phyloP scores from a whole-genome alignment of 2,329 filamentous ascomycete genomes.

The Alternaria sp. region DNA sequence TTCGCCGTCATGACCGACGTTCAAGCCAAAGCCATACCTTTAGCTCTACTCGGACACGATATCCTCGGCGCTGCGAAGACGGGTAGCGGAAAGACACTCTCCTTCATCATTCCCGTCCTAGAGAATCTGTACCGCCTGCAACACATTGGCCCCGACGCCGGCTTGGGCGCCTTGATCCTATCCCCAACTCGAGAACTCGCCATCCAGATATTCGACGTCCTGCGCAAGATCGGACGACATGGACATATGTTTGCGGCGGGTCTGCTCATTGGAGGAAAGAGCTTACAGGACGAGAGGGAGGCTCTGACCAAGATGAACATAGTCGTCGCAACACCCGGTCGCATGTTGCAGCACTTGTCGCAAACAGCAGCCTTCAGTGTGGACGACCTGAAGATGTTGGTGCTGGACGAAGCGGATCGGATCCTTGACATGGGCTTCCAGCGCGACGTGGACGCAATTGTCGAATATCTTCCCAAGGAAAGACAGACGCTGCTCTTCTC shows the following conservation, averaged over 20 bases:
- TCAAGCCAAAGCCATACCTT: constrained; percentile 85
- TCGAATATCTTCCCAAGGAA: constrained; percentile 85
- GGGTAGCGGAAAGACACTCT: constrained; percentile 92
- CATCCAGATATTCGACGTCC: constrained; percentile 94
- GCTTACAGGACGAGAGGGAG: constrained; percentile 83
- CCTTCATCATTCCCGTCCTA: constrained; percentile 88
- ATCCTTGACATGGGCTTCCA: constrained; percentile 99
- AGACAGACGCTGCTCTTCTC: constrained; percentile 95
- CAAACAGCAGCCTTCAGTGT: constrained; percentile 91
- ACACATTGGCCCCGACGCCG: constrained; percentile 86
- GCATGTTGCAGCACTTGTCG: constrained; percentile 94
- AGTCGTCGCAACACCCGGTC: constrained; percentile 89
- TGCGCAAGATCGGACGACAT: constrained; percentile 86
- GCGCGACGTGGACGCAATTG: constrained; percentile 84
- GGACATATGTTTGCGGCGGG: constrained; percentile 89
- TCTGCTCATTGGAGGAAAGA: constrained; percentile 92
- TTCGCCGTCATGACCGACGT: constrained; percentile 92
- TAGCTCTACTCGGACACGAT: constrained; percentile 83
- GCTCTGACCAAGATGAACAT: constrained; percentile 94
- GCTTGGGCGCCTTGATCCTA: constrained; percentile 88
- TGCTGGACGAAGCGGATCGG: constrained; percentile 93
- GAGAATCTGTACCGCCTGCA: constrained; percentile 89
- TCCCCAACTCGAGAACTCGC: constrained; percentile 94
- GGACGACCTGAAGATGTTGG: constrained; percentile 88
- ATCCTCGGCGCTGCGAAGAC: constrained; percentile 95